Conservation (phyloP, 2,329 filamentous ascomycete genomes). For the Nannizziopsis barbatae region DNA sequence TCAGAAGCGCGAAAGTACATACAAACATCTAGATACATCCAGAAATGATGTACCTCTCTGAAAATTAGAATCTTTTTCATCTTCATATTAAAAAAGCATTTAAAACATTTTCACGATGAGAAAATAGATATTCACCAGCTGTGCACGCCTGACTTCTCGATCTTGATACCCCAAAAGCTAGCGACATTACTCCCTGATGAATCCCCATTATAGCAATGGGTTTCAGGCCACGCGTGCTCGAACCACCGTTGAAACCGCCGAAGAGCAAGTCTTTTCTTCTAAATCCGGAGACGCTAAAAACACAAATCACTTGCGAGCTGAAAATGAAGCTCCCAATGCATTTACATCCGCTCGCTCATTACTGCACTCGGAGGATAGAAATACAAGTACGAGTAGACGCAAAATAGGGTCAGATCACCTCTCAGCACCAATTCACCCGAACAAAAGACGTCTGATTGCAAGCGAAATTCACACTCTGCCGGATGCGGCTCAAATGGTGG, state of each 20-base stretch:
- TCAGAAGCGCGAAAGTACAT: no score
- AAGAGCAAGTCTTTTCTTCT: slow-evolving; percentile 1
- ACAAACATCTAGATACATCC: no score
- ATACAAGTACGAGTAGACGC: not conserved
- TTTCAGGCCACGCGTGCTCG: slow-evolving; percentile 11
- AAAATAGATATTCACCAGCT: no score
- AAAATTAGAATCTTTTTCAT: no score
- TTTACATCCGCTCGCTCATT: slow-evolving; percentile 12
- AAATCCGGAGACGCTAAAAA: not conserved
- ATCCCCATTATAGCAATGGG: not conserved
- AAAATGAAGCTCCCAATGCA: slow-evolving; percentile 1
- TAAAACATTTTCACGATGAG: no score
- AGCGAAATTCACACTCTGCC: slow-evolving; percentile 26
- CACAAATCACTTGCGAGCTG: slow-evolving; percentile 11
- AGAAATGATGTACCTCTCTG: no score
- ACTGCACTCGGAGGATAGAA: not conserved
- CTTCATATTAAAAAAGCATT: no score
- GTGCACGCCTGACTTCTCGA: no score
- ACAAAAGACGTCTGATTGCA: slow-evolving; percentile 29
- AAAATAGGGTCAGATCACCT: slow-evolving; percentile 1
- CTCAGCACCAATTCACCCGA: slow-evolving; percentile 1
- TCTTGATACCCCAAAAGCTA: not conserved
- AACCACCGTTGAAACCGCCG: slow-evolving; percentile 8
- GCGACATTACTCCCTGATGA: slow-evolving; percentile 8
- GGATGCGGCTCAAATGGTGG: slow-evolving; percentile 12